phyloP scores from a whole-genome alignment of 345 rosid genomes.

The Rhizophora apiculata region DNA sequence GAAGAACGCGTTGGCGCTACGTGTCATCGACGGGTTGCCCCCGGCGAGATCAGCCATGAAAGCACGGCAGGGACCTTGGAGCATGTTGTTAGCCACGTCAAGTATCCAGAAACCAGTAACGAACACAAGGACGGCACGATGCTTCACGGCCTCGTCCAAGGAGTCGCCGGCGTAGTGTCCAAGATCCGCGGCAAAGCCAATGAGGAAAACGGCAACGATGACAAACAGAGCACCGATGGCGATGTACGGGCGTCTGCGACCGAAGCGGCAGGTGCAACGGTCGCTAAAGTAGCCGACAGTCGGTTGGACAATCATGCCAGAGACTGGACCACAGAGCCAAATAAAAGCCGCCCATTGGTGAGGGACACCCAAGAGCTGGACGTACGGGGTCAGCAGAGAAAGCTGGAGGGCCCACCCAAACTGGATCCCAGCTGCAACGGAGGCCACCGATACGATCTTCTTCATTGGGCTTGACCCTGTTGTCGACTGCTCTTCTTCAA shows the following conservation, averaged over 20 bases:
- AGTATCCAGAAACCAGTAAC: conserved; percentile 83
- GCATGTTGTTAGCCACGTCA: conserved; percentile 84
- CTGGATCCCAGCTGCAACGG: conserved; percentile 84
- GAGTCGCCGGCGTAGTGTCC: conserved; percentile 64
- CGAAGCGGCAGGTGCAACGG: conserved; percentile 61
- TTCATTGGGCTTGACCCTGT: conserved; percentile 12
- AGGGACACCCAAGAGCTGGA: conserved; percentile 76
- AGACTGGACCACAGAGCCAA: conserved; percentile 92
- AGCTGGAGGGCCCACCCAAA: conserved; percentile 97
- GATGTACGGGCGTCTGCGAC: conserved; percentile 90
- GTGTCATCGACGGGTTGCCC: conserved; percentile 41
- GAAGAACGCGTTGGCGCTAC: conserved; percentile 57
- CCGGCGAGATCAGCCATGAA: conserved; percentile 78
- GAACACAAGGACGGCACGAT: conserved; percentile 63
- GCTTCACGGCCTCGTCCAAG: conserved; percentile 30
- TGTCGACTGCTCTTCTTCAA: background rate
- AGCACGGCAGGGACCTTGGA: conserved; percentile 85
- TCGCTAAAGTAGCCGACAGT: conserved; percentile 81
- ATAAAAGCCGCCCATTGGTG: conserved; percentile 88
- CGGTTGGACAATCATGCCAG: conserved; percentile 89
- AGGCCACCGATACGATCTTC: conserved; percentile 57
- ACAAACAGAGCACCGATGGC: conserved; percentile 50
- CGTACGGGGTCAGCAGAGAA: conserved; percentile 82
- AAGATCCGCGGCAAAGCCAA: conserved; percentile 78
- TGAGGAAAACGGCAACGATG: conserved; percentile 57